These are phyloP conservation scores for Crucihimalaya himalaica DNA, from an alignment of 345 rosid genomes.

Conservation along the genomic window DNA sequence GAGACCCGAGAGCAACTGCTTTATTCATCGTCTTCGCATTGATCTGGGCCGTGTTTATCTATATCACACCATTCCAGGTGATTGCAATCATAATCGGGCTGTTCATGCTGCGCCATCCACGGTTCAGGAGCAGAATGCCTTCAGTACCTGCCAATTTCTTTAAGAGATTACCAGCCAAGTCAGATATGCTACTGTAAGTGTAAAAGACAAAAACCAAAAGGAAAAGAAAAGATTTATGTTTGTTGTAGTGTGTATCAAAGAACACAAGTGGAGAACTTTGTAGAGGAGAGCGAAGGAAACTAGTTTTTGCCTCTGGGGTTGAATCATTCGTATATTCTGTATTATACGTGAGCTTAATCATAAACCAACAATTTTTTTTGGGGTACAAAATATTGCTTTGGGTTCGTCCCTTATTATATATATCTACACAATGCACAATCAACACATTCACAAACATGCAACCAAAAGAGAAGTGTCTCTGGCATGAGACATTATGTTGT, in stretches of 20 bases:
- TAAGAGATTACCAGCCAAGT: constrained; percentile 89
- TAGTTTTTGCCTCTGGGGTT: constrained; percentile 34
- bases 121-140: constrained; percentile 84
- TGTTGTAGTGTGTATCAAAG: constrained; percentile 28
- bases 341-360: constrained; percentile 19
- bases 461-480: constrained; percentile 1
- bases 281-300: constrained; percentile 32
- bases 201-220: background rate
- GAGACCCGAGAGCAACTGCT: constrained; percentile 92
- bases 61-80: constrained; percentile 85
- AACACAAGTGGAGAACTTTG: constrained; percentile 29
- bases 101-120: constrained; percentile 87
- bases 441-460: constrained; percentile 22
- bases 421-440: constrained; percentile 22
- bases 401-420: background rate
- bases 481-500: constrained; percentile 19
- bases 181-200: constrained; percentile 76
- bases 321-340: background rate
- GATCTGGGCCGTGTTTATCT: constrained; percentile 76
- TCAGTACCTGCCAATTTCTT: constrained; percentile 94
- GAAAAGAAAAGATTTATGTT: constrained; percentile 12
- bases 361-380: constrained; percentile 3
- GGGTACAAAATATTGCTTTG: constrained; percentile 7
- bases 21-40: constrained; percentile 73
- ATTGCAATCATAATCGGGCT: constrained; percentile 70